Evolutionary conservation across 2,329 filamentous ascomycete genomes (phyloP).

Genomic region (Aplosporella prunicola): DNA sequence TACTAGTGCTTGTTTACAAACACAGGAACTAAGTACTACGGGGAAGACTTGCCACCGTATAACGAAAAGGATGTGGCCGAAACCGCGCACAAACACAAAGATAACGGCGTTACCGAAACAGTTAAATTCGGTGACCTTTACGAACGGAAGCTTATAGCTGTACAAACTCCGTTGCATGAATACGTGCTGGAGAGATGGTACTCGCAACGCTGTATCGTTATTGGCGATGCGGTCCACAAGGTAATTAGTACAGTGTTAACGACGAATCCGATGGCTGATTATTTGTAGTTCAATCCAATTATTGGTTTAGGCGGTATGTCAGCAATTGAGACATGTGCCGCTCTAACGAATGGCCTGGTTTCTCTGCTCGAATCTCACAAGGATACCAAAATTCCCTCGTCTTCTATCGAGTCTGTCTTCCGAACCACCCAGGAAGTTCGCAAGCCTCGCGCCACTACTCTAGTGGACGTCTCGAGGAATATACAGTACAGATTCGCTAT

Average conservation of each 20-base stretch:
- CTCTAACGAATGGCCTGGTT: not conserved
- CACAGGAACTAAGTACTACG: not conserved
- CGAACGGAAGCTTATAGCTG: not conserved
- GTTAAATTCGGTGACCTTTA: conserved; percentile 1
- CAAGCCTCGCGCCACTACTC: not conserved
- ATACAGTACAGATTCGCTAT: conserved; percentile 1
- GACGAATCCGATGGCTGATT: no score
- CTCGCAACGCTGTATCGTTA: not conserved
- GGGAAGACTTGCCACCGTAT: not conserved
- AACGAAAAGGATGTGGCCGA: not conserved
- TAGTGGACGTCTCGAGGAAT: not conserved
- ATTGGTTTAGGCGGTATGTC: conserved; percentile 1
- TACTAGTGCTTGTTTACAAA: conserved; percentile 2
- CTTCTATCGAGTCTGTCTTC: not conserved
- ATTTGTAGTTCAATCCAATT: conserved; percentile 3
- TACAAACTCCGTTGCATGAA: conserved; percentile 1
- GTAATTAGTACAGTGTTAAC: not conserved
- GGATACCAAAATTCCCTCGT: not conserved
- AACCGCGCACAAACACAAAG: not conserved
- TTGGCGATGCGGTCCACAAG: conserved; percentile 5
- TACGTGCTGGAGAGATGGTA: not conserved
- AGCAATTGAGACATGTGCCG: not conserved
- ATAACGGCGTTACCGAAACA: not conserved
- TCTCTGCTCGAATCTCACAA: not conserved
- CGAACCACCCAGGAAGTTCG: not conserved